Percentiles rank a stretch among this genome's conserved stretches.
These are phyloP conservation scores for Umbelopsis isabellina DNA, from an alignment of 192 early-diverging fungal species.

Conservation along the genomic window DNA sequence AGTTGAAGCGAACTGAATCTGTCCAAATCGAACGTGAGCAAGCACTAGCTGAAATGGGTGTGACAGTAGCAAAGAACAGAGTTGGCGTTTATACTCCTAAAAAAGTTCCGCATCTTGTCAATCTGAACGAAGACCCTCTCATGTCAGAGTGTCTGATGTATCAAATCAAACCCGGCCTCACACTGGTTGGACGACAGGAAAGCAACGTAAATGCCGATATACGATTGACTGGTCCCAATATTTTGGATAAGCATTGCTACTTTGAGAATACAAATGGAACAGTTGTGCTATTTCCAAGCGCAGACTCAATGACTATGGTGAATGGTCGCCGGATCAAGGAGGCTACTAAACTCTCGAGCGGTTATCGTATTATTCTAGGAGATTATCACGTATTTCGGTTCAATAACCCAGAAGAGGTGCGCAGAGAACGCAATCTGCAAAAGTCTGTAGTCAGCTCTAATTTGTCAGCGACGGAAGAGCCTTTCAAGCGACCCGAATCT, in stretches of 20 bases:
- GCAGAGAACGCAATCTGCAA: slow-evolving; percentile 59
- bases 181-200: slow-evolving; percentile 56
- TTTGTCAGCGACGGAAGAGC: neutral
- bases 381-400: slow-evolving; percentile 83
- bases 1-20: slow-evolving; percentile 61
- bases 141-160: slow-evolving; percentile 82
- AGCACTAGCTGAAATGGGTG: slow-evolving; percentile 69
- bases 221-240: slow-evolving; percentile 48
- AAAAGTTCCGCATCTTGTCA: slow-evolving; percentile 73
- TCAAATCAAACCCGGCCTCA: slow-evolving; percentile 66
- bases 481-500: slow-evolving; percentile 34
- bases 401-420: slow-evolving; percentile 82
- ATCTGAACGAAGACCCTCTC: slow-evolving; percentile 78
- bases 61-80: slow-evolving; percentile 57
- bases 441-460: neutral
- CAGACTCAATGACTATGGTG: slow-evolving; percentile 66
- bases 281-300: slow-evolving; percentile 64
- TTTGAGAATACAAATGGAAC: slow-evolving; percentile 64
- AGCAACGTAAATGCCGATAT: slow-evolving; percentile 46
- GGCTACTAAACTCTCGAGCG: slow-evolving; percentile 62
- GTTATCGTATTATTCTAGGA: slow-evolving; percentile 80
- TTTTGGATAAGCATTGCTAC: slow-evolving; percentile 61
- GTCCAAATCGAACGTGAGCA: slow-evolving; percentile 64
- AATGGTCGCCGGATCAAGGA: slow-evolving; percentile 72
- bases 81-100: slow-evolving; percentile 71